Percentiles rank a stretch among this genome's conserved stretches.
Evolutionary conservation across 345 rosid genomes (phyloP).

Genomic region (Schrenkiella parvula): DNA sequence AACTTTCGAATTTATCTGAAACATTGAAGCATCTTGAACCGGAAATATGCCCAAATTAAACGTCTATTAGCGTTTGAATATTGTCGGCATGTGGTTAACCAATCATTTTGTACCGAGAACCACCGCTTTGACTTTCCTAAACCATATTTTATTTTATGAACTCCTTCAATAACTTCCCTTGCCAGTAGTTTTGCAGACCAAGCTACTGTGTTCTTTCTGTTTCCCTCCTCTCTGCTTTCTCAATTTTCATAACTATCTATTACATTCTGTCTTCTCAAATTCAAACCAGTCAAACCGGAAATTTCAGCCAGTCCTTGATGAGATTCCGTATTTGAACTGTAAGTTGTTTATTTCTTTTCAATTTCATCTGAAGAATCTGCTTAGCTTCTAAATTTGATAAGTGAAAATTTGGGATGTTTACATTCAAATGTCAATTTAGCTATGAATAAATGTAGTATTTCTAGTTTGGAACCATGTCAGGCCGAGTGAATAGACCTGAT

Average conservation of each 20-base stretch:
- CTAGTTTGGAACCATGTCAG: not conserved
- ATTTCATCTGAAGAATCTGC: not conserved
- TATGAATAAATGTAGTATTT: not conserved
- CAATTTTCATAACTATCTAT: not conserved
- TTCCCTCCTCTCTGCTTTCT: not conserved
- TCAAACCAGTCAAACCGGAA: not conserved
- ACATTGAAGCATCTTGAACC: not conserved
- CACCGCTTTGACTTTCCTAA: constrained; percentile 25
- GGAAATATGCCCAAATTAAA: not conserved
- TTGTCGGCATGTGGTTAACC: constrained; percentile 2
- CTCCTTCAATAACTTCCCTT: constrained; percentile 14
- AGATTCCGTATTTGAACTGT: constrained; percentile 7
- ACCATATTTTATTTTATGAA: not conserved
- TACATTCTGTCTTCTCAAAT: not conserved
- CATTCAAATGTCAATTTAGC: not conserved
- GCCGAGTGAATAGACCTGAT: not conserved
- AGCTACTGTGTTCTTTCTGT: not conserved
- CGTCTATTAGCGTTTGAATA: not conserved
- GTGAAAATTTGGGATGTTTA: not conserved
- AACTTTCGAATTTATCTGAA: not conserved
- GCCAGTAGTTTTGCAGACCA: not conserved
- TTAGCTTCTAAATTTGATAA: not conserved
- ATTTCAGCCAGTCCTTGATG: not conserved
- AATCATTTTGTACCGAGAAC: not conserved
- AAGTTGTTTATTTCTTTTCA: constrained; percentile 1